These are phyloP conservation scores for Alternaria angustiovoidea DNA, from an alignment of 2,329 filamentous ascomycete genomes.

Conservation along the genomic window DNA sequence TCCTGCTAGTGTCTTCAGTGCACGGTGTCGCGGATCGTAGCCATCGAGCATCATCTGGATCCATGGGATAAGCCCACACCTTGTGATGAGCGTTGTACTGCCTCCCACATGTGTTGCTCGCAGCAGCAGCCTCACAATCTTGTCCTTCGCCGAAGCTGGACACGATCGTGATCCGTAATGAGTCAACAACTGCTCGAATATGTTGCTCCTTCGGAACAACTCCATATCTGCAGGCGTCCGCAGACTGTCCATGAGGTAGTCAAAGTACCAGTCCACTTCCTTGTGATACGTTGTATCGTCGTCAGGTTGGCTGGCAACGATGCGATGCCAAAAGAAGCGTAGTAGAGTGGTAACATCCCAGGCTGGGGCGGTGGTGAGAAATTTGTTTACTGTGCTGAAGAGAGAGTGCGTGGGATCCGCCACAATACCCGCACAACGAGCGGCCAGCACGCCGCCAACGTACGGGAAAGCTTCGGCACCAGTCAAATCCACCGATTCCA, in stretches of 20 bases:
- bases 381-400: slow-evolving; percentile 86
- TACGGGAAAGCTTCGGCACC: slow-evolving; percentile 67
- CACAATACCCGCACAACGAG: slow-evolving; percentile 73
- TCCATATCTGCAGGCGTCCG: slow-evolving; percentile 66
- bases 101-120: slow-evolving; percentile 74
- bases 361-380: slow-evolving; percentile 77
- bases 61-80: slow-evolving; percentile 79
- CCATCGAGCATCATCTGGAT: slow-evolving; percentile 66
- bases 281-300: slow-evolving; percentile 75
- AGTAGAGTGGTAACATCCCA: slow-evolving; percentile 71
- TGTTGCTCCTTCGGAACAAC: slow-evolving; percentile 66
- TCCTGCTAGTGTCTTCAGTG: slow-evolving; percentile 64
- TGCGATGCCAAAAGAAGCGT: slow-evolving; percentile 70
- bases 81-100: slow-evolving; percentile 80
- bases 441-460: slow-evolving; percentile 77
- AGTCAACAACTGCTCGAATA: slow-evolving; percentile 78
- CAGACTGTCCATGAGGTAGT: slow-evolving; percentile 74
- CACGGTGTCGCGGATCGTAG: slow-evolving; percentile 58
- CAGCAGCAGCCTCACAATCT: slow-evolving; percentile 69
- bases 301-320: slow-evolving; percentile 76
- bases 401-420: slow-evolving; percentile 80
- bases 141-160: slow-evolving; percentile 65
- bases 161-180: slow-evolving; percentile 74
- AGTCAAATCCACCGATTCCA: slow-evolving; percentile 68
- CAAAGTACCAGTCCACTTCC: slow-evolving; percentile 78